Evolutionary conservation across 768 basidiomycete species (phyloP).

Genomic region (Lenzites betulinus): DNA sequence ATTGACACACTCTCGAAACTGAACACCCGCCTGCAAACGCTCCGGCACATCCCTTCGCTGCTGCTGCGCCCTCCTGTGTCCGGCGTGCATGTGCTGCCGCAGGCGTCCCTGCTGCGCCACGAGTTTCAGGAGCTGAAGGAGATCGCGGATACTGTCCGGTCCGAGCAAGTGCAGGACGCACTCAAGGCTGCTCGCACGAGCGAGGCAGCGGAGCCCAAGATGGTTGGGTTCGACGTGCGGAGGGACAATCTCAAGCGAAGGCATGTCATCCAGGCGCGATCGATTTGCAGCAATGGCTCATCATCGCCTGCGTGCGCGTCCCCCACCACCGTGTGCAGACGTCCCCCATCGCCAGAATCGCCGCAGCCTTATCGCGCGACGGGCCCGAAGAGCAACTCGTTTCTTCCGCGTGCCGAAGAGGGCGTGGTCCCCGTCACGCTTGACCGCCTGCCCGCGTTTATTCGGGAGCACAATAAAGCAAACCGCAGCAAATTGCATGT

Average conservation of each 20-base stretch:
- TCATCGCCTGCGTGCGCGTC: not conserved
- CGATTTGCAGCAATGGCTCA: not conserved
- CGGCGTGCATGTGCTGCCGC: constrained; percentile 28
- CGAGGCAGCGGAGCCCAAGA: constrained; percentile 51
- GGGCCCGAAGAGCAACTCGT: constrained; percentile 39
- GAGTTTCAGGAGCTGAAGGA: constrained; percentile 43
- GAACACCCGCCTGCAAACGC: constrained; percentile 43
- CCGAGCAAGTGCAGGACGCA: constrained; percentile 59
- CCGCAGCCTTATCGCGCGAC: constrained; percentile 57
- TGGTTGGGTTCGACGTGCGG: constrained; percentile 47
- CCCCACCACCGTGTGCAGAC: constrained; percentile 32
- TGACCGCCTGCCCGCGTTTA: constrained; percentile 52
- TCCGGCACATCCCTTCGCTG: constrained; percentile 48
- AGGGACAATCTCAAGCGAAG: constrained; percentile 58
- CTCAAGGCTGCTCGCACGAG: constrained; percentile 57
- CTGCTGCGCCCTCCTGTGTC: constrained; percentile 44
- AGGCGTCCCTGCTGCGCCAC: constrained; percentile 26
- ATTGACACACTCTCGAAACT: constrained; percentile 51
- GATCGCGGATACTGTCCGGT: constrained; percentile 49
- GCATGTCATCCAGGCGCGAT: constrained; percentile 39
- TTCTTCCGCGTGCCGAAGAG: constrained; percentile 46
- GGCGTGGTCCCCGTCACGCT: constrained; percentile 42
- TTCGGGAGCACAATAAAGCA: constrained; percentile 56
- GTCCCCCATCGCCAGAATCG: constrained; percentile 57
- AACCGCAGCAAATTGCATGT: constrained; percentile 51